Evolutionary conservation across 805 yeast genomes (phyloP), one percentile per base, ranked within the genome.

Genomic region (Wickerhamomyces alni): DNA sequence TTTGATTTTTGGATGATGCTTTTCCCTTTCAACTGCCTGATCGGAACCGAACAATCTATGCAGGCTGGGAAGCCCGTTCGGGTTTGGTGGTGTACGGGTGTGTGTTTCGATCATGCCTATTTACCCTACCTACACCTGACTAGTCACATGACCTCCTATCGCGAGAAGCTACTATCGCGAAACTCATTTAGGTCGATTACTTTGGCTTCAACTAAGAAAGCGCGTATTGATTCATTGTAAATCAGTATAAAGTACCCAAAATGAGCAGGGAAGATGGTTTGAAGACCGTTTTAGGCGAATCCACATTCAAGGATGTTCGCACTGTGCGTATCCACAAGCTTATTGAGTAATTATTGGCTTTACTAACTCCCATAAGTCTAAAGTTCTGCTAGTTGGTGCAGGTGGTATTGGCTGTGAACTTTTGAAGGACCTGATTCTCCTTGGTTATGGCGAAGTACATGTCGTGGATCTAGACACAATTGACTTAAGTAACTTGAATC

Each of bases 391-490:
- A 62, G 94, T 89, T 2, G 98, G 98, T 4, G 95, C 97, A 1
- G 98, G 98, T 24, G 98, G 98, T 7, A 88, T 89, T 47, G 98
- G 98, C 2, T 89, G 96, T 58, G 98, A 89, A 59, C 65, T 89
- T 33, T 66, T 89, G 42, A 89, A 89, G 56, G 83, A 89, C 55
- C 65, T 89, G 36, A 77, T 86, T 5, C 62, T 87, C 46, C 69
- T 85, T 59, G 89, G 93, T 8, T 82, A 82, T 48, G 93, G 93
- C 3, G 94, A 86, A 53, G 81, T 89, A 41, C 95, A 87, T 56
- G 73, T 89, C 24, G 89, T 89, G n/a, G 99, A 93, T 63, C 69
- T 93, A 40, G 99, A 93, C 57, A 93, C 98, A 0, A 87, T 93
- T 50, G 97, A 95, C 47, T 66, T 93, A 25, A 83, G 95, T 40